A percentile compares a stretch with the other conserved stretches of the same genome.
Conservation (phyloP, 306 rosid genomes). For the Vicia villosa region DNA sequence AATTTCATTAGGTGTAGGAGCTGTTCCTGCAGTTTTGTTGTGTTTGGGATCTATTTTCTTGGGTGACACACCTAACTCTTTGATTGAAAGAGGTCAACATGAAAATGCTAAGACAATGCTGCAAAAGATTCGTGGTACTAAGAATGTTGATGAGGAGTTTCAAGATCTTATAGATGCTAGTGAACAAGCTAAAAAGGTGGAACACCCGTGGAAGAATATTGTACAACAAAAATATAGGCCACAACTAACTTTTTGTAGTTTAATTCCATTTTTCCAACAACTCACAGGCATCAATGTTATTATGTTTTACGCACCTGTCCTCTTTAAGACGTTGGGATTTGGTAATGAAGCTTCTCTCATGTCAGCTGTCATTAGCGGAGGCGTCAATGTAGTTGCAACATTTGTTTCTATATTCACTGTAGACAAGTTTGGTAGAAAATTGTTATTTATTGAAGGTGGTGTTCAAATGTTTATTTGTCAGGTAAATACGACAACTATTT, state of each 20-base stretch:
- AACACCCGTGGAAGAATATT: slow-evolving; percentile 26
- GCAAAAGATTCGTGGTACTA: background rate
- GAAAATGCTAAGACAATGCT: background rate
- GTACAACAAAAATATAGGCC: slow-evolving; percentile 9
- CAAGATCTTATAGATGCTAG: slow-evolving; percentile 18
- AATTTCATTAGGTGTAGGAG: slow-evolving; percentile 14
- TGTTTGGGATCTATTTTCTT: background rate
- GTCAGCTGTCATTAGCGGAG: slow-evolving; percentile 3
- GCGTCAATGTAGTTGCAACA: slow-evolving; percentile 20
- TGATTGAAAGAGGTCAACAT: slow-evolving; percentile 13
- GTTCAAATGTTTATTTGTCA: slow-evolving; percentile 16
- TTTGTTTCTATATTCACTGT: slow-evolving; percentile 16
- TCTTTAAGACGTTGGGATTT: slow-evolving; percentile 17
- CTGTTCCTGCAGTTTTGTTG: background rate
- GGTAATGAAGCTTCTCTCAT: slow-evolving; percentile 23
- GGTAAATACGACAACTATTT: background rate
- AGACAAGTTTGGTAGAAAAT: slow-evolving; percentile 23
- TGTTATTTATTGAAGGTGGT: slow-evolving; percentile 24
- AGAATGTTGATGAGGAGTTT: background rate
- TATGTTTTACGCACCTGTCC: slow-evolving; percentile 28
- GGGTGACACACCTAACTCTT: slow-evolving; percentile 17
- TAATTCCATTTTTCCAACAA: slow-evolving; percentile 22
- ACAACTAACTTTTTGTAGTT: slow-evolving; percentile 1
- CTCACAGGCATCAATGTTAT: slow-evolving; percentile 26
- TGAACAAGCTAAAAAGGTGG: slow-evolving; percentile 12